phyloP scores from a whole-genome alignment of 148 eudicot genomes.

The Heliosperma pusillum region DNA sequence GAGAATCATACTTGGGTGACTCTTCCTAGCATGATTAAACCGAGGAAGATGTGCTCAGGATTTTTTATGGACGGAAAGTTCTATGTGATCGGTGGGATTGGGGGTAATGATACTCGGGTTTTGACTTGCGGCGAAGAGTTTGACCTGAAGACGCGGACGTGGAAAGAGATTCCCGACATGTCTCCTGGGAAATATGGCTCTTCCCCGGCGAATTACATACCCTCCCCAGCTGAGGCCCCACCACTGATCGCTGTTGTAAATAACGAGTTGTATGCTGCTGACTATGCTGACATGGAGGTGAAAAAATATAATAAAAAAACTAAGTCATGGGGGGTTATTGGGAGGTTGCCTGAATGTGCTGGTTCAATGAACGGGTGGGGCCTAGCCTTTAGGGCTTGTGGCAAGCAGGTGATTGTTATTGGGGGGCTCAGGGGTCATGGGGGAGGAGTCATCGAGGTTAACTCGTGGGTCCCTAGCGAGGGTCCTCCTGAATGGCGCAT shows the following conservation, averaged over 20 bases:
- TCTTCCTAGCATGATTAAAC: slow-evolving; percentile 64
- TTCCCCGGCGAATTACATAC: slow-evolving; percentile 32
- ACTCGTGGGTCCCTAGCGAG: slow-evolving; percentile 73
- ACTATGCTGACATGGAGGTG: slow-evolving; percentile 66
- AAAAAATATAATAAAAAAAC: slow-evolving; percentile 51
- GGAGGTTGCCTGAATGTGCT: slow-evolving; percentile 73
- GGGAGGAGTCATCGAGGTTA: slow-evolving; percentile 60
- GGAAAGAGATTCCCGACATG: slow-evolving; percentile 75
- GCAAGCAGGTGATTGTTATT: slow-evolving; percentile 62
- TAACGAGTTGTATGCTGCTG: slow-evolving; percentile 76
- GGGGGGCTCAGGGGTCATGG: slow-evolving; percentile 65
- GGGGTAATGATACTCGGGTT: slow-evolving; percentile 40
- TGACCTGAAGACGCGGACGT: slow-evolving; percentile 45
- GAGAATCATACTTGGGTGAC: slow-evolving; percentile 53
- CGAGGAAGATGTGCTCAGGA: slow-evolving; percentile 75
- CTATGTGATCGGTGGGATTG: slow-evolving; percentile 81
- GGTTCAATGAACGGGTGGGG: slow-evolving; percentile 91
- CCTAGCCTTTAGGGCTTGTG: slow-evolving; percentile 84
- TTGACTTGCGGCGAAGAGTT: slow-evolving; percentile 81
- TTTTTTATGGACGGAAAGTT: slow-evolving; percentile 87
- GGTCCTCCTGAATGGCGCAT: slow-evolving; percentile 63
- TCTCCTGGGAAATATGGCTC: slow-evolving; percentile 52
- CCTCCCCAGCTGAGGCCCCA: slow-evolving; percentile 68
- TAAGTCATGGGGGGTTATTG: slow-evolving; percentile 49
- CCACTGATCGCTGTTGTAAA: slow-evolving; percentile 87